Percentiles rank a stretch among this genome's conserved stretches.
These are phyloP conservation scores for Phialophora tarda DNA, from an alignment of 2,329 filamentous ascomycete species.

Conservation along the genomic window DNA sequence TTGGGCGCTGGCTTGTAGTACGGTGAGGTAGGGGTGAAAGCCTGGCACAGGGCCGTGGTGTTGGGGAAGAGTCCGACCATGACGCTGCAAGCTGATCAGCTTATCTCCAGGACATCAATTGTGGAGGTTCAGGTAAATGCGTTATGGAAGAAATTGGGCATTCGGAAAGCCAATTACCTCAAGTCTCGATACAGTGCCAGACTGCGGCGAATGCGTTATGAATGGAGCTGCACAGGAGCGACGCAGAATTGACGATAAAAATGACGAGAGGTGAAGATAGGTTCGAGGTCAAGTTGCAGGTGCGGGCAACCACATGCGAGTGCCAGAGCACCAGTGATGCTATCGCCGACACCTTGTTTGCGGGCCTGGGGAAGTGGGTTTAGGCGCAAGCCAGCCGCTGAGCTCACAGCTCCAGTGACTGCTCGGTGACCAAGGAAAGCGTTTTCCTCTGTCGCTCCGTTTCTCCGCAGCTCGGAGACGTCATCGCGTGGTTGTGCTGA, in stretches of 20 bases:
- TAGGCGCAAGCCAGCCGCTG: constrained; percentile 1
- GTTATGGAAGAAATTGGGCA: background rate
- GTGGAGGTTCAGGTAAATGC: background rate
- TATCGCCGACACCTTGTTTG: background rate
- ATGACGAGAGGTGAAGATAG: constrained; percentile 10
- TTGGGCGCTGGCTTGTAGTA: constrained; percentile 44
- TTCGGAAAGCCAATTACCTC: constrained; percentile 21
- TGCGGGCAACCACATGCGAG: constrained; percentile 21
- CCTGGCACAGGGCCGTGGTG: constrained; percentile 52
- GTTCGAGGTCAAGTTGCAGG: constrained; percentile 14
- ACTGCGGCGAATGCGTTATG: constrained; percentile 14
- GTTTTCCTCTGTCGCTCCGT: background rate
- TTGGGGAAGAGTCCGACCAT: constrained; percentile 40
- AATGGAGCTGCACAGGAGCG: constrained; percentile 9
- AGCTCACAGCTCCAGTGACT: constrained; percentile 2
- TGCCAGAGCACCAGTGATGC: background rate
- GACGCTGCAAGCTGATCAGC: constrained; percentile 31
- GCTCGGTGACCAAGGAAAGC: background rate
- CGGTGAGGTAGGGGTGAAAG: constrained; percentile 52
- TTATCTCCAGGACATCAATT: constrained; percentile 30
- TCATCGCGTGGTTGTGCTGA: background rate
- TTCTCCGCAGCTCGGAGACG: background rate
- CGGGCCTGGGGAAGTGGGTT: constrained; percentile 10
- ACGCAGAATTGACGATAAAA: constrained; percentile 12
- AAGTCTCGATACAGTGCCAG: constrained; percentile 21